Conservation (phyloP, 2,329 filamentous ascomycete genomes). For the Cladosporium sp. region DNA sequence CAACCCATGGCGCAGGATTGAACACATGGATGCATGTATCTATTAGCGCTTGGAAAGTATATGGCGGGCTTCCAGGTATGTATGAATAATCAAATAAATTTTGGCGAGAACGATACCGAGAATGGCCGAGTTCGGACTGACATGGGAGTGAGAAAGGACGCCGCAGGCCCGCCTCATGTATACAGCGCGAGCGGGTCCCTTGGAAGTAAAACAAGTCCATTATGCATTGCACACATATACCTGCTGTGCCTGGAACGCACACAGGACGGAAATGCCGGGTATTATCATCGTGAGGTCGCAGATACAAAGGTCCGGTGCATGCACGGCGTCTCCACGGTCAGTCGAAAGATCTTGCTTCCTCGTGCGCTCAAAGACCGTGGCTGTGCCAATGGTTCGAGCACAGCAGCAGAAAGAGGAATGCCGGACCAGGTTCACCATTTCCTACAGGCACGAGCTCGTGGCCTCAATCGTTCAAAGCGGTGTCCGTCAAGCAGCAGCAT, state of each 20-base stretch:
- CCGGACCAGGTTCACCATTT: neutral
- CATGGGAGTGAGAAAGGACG: neutral
- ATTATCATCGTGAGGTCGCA: neutral
- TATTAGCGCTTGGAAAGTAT: neutral
- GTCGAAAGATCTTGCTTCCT: neutral
- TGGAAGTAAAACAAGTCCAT: neutral
- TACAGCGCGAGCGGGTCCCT: neutral
- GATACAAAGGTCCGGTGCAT: neutral
- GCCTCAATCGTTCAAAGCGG: neutral
- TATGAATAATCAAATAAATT: neutral
- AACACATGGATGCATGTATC: neutral
- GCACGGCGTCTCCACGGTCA: conserved; percentile 2
- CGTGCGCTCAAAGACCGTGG: neutral
- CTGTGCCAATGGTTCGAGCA: neutral
- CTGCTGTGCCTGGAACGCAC: neutral
- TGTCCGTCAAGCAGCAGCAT: neutral
- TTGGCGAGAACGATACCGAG: neutral
- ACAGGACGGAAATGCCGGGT: neutral
- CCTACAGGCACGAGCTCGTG: neutral
- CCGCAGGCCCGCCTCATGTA: neutral
- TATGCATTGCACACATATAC: neutral
- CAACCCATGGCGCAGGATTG: neutral
- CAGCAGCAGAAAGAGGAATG: neutral
- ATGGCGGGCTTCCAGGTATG: neutral
- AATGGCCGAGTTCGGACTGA: neutral